phyloP scores from a whole-genome alignment of 2,329 filamentous ascomycete genomes.

The Emergomyces pasteurianus region DNA sequence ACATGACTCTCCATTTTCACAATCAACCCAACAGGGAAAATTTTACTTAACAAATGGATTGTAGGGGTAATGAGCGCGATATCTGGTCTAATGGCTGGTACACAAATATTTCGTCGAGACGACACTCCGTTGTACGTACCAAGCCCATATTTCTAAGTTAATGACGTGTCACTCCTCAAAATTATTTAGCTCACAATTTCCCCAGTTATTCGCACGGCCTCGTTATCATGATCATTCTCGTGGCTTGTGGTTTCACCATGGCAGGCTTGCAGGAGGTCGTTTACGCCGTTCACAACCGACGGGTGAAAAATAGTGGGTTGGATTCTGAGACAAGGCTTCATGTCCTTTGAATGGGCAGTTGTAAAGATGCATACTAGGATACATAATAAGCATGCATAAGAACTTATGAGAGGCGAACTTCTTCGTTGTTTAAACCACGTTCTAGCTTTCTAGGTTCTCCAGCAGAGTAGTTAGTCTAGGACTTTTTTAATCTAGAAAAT shows the following conservation, averaged over 20 bases:
- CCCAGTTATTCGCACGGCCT: slow-evolving; percentile 34
- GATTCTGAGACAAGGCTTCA: not conserved
- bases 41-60: slow-evolving; percentile 3
- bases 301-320: not conserved
- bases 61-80: slow-evolving; percentile 43
- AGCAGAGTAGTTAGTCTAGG: not conserved
- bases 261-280: slow-evolving; percentile 27
- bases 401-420: no score
- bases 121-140: slow-evolving; percentile 31
- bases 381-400: no score
- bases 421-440: no score
- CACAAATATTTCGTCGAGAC: slow-evolving; percentile 37
- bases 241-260: slow-evolving; percentile 30
- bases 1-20: not conserved
- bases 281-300: no score
- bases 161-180: not conserved
- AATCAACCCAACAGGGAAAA: not conserved
- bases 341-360: not conserved
- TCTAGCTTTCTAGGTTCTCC: no score
- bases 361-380: not conserved
- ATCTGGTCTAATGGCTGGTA: slow-evolving; percentile 39
- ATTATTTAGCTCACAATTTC: not conserved
- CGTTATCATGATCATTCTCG: slow-evolving; percentile 36
- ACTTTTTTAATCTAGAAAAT: not conserved
- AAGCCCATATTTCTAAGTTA: not conserved